A percentile compares a stretch with the other conserved stretches of the same genome.
Conservation (phyloP, 1,284 basidiomycete species). For the Cryptococcus amylolentus region DNA sequence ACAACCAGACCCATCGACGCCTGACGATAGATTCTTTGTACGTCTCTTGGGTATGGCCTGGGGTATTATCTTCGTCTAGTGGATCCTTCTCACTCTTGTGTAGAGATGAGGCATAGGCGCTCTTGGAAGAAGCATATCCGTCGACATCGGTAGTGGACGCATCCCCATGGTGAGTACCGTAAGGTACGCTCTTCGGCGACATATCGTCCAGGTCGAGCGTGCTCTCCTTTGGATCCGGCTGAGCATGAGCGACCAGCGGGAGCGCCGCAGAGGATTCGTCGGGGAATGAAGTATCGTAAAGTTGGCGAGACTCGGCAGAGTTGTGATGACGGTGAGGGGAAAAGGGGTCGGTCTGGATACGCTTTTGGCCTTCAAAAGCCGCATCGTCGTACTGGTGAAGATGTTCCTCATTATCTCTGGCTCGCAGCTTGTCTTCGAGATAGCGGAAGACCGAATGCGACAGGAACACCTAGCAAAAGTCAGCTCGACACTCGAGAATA, state of each 20-base stretch:
- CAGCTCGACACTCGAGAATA: background rate
- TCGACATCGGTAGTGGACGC: slow-evolving; percentile 79
- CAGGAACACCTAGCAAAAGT: slow-evolving; percentile 70
- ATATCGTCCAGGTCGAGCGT: slow-evolving; percentile 65
- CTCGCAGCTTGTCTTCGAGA: slow-evolving; percentile 81
- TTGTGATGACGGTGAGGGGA: slow-evolving; percentile 67
- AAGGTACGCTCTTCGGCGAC: slow-evolving; percentile 57
- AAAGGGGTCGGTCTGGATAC: slow-evolving; percentile 62
- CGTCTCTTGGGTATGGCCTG: slow-evolving; percentile 82
- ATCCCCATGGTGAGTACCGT: slow-evolving; percentile 66
- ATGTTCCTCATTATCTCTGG: slow-evolving; percentile 76
- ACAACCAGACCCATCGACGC: slow-evolving; percentile 80
- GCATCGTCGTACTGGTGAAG: slow-evolving; percentile 65
- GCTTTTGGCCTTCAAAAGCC: slow-evolving; percentile 52
- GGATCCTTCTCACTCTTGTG: slow-evolving; percentile 71
- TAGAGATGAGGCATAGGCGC: slow-evolving; percentile 80
- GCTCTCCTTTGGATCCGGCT: slow-evolving; percentile 63
- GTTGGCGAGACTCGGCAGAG: slow-evolving; percentile 32
- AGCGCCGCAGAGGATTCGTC: slow-evolving; percentile 53
- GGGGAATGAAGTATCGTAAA: slow-evolving; percentile 51
- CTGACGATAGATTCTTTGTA: slow-evolving; percentile 75
- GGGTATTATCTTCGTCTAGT: slow-evolving; percentile 66
- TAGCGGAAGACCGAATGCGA: slow-evolving; percentile 81
- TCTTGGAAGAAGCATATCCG: slow-evolving; percentile 85
- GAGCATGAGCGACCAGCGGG: slow-evolving; percentile 69